Percentiles rank a stretch among this genome's conserved stretches.
Evolutionary conservation across 169 alveolate genomes (phyloP).

Genomic region (Ichthyophthirius multifiliis): DNA sequence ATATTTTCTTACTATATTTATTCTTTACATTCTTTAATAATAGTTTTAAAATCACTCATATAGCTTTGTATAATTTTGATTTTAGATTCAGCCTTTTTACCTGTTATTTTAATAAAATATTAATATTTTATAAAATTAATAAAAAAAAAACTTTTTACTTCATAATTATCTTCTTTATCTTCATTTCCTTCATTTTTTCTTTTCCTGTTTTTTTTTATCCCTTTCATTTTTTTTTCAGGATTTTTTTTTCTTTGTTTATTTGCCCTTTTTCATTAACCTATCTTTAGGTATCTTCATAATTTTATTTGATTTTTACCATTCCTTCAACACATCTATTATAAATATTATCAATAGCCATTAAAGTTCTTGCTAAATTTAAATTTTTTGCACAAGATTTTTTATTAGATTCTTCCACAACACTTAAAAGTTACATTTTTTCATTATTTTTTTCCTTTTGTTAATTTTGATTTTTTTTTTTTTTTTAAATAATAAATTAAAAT

Average conservation of each 20-base stretch:
- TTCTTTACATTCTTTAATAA: constrained; percentile 27
- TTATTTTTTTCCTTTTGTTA: constrained; percentile 45
- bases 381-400: constrained; percentile 41
- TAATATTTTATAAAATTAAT: neutral
- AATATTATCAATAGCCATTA: constrained; percentile 72
- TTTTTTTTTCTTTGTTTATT: constrained; percentile 1
- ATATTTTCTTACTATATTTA: too few species aligned
- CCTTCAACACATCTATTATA: constrained; percentile 50
- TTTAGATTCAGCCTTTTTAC: constrained; percentile 28
- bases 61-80: constrained; percentile 13
- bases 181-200: constrained; percentile 2
- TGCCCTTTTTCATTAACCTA: constrained; percentile 12
- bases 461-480: neutral
- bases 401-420: constrained; percentile 49
- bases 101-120: neutral
- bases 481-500: neutral
- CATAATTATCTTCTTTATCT: constrained; percentile 29
- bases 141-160: constrained; percentile 18
- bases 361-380: constrained; percentile 54
- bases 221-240: neutral
- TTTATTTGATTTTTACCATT: constrained; percentile 21
- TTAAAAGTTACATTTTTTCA: constrained; percentile 52
- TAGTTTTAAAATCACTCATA: constrained; percentile 39
- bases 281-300: constrained; percentile 34
- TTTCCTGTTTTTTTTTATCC: constrained; percentile 16